These are phyloP conservation scores for Claviceps sp. DNA, from an alignment of 2,329 filamentous ascomycete species.

Conservation along the genomic window DNA sequence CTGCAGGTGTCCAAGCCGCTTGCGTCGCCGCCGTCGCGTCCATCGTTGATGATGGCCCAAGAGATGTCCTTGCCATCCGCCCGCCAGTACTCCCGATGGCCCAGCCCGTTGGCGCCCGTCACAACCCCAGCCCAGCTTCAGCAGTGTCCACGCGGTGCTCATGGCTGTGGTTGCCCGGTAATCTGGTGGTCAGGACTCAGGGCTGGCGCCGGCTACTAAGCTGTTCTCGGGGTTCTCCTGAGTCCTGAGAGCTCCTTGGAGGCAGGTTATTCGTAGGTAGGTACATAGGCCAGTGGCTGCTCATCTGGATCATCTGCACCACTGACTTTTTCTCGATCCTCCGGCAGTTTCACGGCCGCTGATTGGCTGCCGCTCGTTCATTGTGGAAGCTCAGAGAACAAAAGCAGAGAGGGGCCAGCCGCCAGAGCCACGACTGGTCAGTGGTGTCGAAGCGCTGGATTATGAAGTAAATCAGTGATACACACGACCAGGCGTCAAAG, in stretches of 20 bases:
- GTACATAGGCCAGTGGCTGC: neutral
- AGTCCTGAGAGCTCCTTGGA: too few relatives aligned
- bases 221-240: too few relatives aligned
- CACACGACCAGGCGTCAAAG: too few relatives aligned
- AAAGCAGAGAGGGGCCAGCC: neutral
- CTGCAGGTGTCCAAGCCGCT: too few relatives aligned
- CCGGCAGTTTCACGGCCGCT: neutral
- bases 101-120: slow-evolving; percentile 2
- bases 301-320: neutral
- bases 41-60: too few relatives aligned
- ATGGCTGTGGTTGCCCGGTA: neutral
- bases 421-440: too few relatives aligned
- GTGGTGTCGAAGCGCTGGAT: too few relatives aligned
- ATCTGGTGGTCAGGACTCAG: neutral
- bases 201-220: neutral
- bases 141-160: neutral
- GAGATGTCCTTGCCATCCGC: neutral
- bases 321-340: neutral
- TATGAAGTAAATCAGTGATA: too few relatives aligned
- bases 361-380: neutral
- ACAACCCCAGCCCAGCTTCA: neutral
- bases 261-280: neutral
- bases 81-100: slow-evolving; percentile 2
- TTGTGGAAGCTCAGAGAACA: neutral
- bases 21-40: too few relatives aligned